Percentiles rank a stretch among this genome's conserved stretches.
phyloP scores from a whole-genome alignment of 768 basidiomycete genomes.

The Daedaleopsis sinensis region DNA sequence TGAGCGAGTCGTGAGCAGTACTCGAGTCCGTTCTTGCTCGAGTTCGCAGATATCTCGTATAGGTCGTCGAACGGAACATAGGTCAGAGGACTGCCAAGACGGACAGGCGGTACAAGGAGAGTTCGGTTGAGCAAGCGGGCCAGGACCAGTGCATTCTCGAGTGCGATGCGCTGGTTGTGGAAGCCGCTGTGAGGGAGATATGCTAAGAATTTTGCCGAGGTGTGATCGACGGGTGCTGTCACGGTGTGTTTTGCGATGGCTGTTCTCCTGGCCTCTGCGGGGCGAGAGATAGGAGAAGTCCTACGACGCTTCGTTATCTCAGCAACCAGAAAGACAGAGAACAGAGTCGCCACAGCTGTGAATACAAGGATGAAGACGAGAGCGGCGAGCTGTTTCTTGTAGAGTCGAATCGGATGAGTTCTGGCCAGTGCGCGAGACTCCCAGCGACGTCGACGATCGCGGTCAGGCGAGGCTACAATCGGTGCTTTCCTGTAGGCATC shows the following conservation, averaged over 20 bases:
- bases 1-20: conserved; percentile 52
- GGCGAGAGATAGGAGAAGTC: background rate
- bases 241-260: background rate
- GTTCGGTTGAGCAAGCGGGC: conserved; percentile 73
- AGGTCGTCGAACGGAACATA: conserved; percentile 31
- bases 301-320: conserved; percentile 9
- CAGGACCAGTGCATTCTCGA: conserved; percentile 84
- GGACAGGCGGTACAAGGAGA: conserved; percentile 75
- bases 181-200: conserved; percentile 86
- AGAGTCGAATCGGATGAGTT: background rate
- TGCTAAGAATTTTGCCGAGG: conserved; percentile 41
- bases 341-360: conserved; percentile 19
- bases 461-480: background rate
- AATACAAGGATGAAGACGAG: conserved; percentile 22
- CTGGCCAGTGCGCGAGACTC: background rate
- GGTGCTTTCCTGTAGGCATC: background rate
- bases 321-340: conserved; percentile 24
- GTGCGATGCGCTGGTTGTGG: conserved; percentile 85
- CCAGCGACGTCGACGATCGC: background rate
- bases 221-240: background rate
- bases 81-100: conserved; percentile 60
- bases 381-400: conserved; percentile 20
- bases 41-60: conserved; percentile 27
- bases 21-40: conserved; percentile 51
- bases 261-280: background rate